Evolutionary conservation across 2,329 filamentous ascomycete genomes (phyloP).

Genomic region (Aureobasidium sp.): DNA sequence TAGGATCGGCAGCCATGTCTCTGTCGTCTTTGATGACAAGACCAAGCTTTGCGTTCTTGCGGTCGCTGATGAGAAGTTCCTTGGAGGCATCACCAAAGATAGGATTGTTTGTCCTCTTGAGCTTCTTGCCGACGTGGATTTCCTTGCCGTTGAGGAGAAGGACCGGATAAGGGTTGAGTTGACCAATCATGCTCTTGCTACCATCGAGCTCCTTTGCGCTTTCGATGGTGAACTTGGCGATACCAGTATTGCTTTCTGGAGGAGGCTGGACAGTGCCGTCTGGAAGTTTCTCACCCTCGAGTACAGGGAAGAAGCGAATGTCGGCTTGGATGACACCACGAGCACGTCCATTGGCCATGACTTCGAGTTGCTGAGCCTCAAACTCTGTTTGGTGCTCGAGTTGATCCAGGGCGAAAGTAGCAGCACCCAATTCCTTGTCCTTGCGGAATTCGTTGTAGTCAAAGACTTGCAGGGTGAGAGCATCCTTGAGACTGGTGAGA

Average conservation of each 20-base stretch:
- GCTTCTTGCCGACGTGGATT: slow-evolving; percentile 79
- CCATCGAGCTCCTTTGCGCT: slow-evolving; percentile 95
- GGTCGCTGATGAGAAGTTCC: slow-evolving; percentile 91
- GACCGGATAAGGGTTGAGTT: slow-evolving; percentile 83
- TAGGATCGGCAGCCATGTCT: slow-evolving; percentile 72
- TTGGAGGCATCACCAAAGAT: slow-evolving; percentile 92
- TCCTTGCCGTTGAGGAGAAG: slow-evolving; percentile 89
- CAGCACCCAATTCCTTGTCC: slow-evolving; percentile 86
- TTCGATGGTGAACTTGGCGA: slow-evolving; percentile 85
- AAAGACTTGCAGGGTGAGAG: slow-evolving; percentile 74
- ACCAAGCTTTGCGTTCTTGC: slow-evolving; percentile 82
- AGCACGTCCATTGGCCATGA: slow-evolving; percentile 75
- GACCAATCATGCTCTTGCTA: slow-evolving; percentile 83
- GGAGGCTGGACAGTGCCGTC: slow-evolving; percentile 74
- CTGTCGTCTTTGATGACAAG: slow-evolving; percentile 94
- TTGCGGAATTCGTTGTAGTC: slow-evolving; percentile 96
- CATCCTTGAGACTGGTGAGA: slow-evolving; percentile 81
- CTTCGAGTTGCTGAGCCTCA: slow-evolving; percentile 78
- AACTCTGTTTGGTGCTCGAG: slow-evolving; percentile 69
- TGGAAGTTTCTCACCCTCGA: slow-evolving; percentile 62
- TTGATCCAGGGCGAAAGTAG: slow-evolving; percentile 77
- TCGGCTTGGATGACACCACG: slow-evolving; percentile 76
- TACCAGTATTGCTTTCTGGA: slow-evolving; percentile 87
- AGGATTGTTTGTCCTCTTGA: slow-evolving; percentile 96
- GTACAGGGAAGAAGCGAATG: slow-evolving; percentile 89